Conservation (phyloP, 192 early-diverging fungal species). For the Backusella tuberculispora region DNA sequence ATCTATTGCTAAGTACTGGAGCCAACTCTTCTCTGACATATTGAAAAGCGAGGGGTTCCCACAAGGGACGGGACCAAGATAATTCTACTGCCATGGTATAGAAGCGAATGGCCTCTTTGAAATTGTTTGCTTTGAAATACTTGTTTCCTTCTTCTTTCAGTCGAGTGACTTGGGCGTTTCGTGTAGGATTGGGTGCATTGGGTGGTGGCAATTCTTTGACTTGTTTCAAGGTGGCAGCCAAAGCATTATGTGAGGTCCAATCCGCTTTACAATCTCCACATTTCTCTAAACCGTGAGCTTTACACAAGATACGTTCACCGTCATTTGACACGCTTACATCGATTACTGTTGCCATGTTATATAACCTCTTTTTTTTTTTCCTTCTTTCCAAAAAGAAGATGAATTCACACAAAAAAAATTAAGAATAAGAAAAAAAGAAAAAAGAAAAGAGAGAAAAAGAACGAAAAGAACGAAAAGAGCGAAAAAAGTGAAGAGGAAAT, state of each 20-base stretch:
- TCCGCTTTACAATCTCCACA: conserved; percentile 66
- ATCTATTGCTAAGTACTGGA: conserved; percentile 66
- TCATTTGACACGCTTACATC: conserved; percentile 32
- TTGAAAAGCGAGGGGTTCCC: conserved; percentile 70
- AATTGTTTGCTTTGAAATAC: conserved; percentile 79
- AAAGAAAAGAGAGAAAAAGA: neutral
- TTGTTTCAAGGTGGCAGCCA: conserved; percentile 63
- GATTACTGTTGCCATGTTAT: conserved; percentile 6
- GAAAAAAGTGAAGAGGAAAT: too few relatives aligned
- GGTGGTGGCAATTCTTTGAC: conserved; percentile 70
- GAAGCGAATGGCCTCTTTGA: conserved; percentile 78
- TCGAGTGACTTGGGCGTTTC: conserved; percentile 59
- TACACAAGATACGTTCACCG: conserved; percentile 64
- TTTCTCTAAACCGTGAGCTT: conserved; percentile 60
- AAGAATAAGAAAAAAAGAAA: neutral
- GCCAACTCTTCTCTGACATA: conserved; percentile 65
- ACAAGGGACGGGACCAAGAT: conserved; percentile 70
- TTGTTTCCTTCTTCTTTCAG: conserved; percentile 85
- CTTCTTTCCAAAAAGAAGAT: neutral
- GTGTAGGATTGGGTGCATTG: conserved; percentile 55
- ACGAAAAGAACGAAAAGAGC: too few relatives aligned
- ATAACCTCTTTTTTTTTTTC: neutral
- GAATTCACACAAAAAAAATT: neutral
- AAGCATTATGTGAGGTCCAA: conserved; percentile 65
- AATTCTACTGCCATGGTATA: conserved; percentile 91